These are phyloP conservation scores for Sporobolomyces pararoseus DNA, from an alignment of 768 basidiomycete genomes.

Conservation along the genomic window DNA sequence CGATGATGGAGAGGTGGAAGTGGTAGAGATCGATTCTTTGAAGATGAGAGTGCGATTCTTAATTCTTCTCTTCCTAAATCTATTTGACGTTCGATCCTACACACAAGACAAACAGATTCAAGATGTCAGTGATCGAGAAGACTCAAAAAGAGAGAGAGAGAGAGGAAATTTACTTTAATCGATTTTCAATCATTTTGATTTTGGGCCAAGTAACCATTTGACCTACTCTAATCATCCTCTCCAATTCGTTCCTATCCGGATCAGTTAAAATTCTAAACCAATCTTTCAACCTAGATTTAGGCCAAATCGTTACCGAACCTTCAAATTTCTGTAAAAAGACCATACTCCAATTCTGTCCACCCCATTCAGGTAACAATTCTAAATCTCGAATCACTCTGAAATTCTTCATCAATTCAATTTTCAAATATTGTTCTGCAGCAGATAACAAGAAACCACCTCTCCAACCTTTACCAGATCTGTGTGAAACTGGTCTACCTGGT, in stretches of 20 bases:
- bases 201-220: slow-evolving; percentile 95
- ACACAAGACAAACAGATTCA: neutral
- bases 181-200: slow-evolving; percentile 91
- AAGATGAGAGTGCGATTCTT: slow-evolving; percentile 1
- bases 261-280: slow-evolving; percentile 63
- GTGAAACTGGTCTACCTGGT: slow-evolving; percentile 86
- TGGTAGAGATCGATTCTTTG: neutral
- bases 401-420: slow-evolving; percentile 92
- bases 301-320: slow-evolving; percentile 50
- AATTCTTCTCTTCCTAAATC: slow-evolving; percentile 38
- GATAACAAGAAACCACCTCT: slow-evolving; percentile 54
- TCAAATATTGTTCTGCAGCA: slow-evolving; percentile 50
- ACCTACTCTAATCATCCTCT: slow-evolving; percentile 80
- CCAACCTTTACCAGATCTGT: slow-evolving; percentile 94
- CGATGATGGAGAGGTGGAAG: neutral
- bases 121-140: neutral
- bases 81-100: slow-evolving; percentile 43
- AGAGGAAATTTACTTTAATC: slow-evolving; percentile 54
- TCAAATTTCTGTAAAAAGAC: slow-evolving; percentile 88
- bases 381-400: slow-evolving; percentile 89
- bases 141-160: neutral
- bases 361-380: slow-evolving; percentile 84
- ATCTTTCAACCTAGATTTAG: slow-evolving; percentile 62
- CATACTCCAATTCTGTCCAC: slow-evolving; percentile 93
- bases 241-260: slow-evolving; percentile 59